These are phyloP conservation scores for Candida easanensis DNA, from an alignment of 805 yeast genomes.

Conservation along the genomic window DNA sequence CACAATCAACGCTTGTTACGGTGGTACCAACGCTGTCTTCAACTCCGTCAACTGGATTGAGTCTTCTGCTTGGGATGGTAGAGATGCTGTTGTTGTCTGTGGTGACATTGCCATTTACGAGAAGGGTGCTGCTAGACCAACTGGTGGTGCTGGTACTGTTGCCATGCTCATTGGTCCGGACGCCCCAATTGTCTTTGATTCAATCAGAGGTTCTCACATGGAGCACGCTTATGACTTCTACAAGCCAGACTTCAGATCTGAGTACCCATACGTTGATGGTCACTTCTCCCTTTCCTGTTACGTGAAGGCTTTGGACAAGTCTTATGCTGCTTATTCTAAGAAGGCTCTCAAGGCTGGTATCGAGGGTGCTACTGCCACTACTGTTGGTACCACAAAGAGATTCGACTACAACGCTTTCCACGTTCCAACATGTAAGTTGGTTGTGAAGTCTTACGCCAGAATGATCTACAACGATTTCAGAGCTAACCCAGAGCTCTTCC, in stretches of 20 bases:
- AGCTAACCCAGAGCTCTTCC: conserved; percentile 62
- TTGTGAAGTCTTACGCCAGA: conserved; percentile 89
- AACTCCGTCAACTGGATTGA: conserved; percentile 96
- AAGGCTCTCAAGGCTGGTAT: conserved; percentile 60
- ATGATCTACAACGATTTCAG: conserved; percentile 83
- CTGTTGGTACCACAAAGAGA: conserved; percentile 65
- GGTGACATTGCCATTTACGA: conserved; percentile 98
- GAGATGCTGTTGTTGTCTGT: conserved; percentile 94
- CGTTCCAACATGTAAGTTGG: conserved; percentile 96
- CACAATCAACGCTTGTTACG: conserved; percentile 96
- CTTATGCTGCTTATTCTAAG: conserved; percentile 78
- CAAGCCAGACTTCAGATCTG: conserved; percentile 95
- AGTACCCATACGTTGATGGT: conserved; percentile 97
- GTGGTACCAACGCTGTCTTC: conserved; percentile 94
- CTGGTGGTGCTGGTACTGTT: conserved; percentile 98
- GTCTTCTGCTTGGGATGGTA: conserved; percentile 95
- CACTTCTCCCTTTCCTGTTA: conserved; percentile 93
- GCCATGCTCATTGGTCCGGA: conserved; percentile 96
- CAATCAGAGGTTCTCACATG: conserved; percentile 88
- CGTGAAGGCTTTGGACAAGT: conserved; percentile 86
- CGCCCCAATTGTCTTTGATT: conserved; percentile 92
- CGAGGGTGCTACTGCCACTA: conserved; percentile 43
- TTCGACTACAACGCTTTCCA: conserved; percentile 97
- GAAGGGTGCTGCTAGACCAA: conserved; percentile 97
- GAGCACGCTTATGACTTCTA: conserved; percentile 97